phyloP scores from a whole-genome alignment of 805 yeast genomes.

The Grigorovia transvaalensis region DNA sequence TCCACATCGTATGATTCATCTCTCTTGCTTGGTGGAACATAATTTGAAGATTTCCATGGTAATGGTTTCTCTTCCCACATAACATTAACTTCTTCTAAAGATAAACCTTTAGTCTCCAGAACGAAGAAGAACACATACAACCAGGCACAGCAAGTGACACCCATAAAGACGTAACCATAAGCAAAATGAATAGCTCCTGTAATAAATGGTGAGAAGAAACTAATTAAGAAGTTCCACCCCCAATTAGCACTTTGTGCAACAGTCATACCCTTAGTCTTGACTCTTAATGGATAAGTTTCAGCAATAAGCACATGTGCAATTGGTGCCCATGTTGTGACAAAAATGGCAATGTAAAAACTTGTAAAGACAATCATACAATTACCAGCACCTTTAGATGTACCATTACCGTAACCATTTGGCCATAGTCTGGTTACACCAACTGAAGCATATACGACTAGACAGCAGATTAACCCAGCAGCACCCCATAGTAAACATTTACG shows the following conservation, averaged over 20 bases:
- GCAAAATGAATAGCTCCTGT: constrained; percentile 53
- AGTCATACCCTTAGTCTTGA: constrained; percentile 47
- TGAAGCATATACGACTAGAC: constrained; percentile 43
- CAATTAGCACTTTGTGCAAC: constrained; percentile 56
- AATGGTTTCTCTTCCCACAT: constrained; percentile 34
- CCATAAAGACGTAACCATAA: constrained; percentile 53
- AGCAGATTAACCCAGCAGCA: constrained; percentile 37
- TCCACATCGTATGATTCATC: constrained; percentile 17
- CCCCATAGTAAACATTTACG: constrained; percentile 40
- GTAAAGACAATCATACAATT: constrained; percentile 62
- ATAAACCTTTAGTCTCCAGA: constrained; percentile 68
- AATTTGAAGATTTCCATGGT: constrained; percentile 38
- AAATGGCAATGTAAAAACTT: constrained; percentile 59
- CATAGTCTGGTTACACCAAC: constrained; percentile 45
- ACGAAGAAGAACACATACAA: constrained; percentile 61
- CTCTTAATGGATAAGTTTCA: constrained; percentile 63
- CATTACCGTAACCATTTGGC: constrained; percentile 33
- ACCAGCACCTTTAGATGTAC: constrained; percentile 43
- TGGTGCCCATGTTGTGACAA: constrained; percentile 73
- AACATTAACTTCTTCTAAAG: constrained; percentile 72
- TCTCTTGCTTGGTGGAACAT: constrained; percentile 38
- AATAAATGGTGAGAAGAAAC: constrained; percentile 64
- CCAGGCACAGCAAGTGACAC: constrained; percentile 42
- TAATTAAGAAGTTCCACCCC: constrained; percentile 56
- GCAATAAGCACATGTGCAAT: constrained; percentile 54